These are phyloP conservation scores for Chenopodium suecicum DNA, from an alignment of 148 eudicot genomes.

Conservation along the genomic window DNA sequence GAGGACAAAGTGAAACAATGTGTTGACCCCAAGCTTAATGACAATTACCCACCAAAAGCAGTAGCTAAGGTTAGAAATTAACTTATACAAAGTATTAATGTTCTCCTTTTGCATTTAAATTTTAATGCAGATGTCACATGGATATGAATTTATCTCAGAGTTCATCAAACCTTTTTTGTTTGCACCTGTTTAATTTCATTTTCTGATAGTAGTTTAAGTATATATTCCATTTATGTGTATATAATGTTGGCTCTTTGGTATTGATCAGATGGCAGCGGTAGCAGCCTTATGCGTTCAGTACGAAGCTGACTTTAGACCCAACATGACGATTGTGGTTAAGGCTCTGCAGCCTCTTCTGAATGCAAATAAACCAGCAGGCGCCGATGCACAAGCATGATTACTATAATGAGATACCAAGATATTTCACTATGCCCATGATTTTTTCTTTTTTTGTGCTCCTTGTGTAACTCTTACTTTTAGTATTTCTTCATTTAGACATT, in stretches of 20 bases:
- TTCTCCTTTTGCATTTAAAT: not conserved
- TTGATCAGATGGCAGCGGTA: constrained; percentile 45
- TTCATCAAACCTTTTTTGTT: not conserved
- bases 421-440: not conserved
- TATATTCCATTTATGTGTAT: not conserved
- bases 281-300: constrained; percentile 96
- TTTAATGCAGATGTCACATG: not conserved
- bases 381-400: constrained; percentile 45
- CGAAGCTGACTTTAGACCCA: constrained; percentile 94
- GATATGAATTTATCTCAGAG: not conserved
- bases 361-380: constrained; percentile 55
- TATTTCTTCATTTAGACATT: constrained; percentile 1
- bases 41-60: constrained; percentile 78
- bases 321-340: constrained; percentile 96
- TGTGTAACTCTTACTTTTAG: constrained; percentile 14
- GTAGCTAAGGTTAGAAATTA: constrained; percentile 63
- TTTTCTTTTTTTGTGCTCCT: not conserved
- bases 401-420: not conserved
- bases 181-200: not conserved
- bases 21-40: constrained; percentile 85
- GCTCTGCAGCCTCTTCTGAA: constrained; percentile 85
- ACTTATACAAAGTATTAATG: not conserved
- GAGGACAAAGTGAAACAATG: constrained; percentile 98
- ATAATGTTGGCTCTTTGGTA: not conserved
- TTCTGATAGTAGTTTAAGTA: not conserved